Evolutionary conservation across 2,329 filamentous ascomycete species (phyloP), one percentile per base, ranked within the genome.

Genomic region (Neocatenulostroma microsporum): DNA sequence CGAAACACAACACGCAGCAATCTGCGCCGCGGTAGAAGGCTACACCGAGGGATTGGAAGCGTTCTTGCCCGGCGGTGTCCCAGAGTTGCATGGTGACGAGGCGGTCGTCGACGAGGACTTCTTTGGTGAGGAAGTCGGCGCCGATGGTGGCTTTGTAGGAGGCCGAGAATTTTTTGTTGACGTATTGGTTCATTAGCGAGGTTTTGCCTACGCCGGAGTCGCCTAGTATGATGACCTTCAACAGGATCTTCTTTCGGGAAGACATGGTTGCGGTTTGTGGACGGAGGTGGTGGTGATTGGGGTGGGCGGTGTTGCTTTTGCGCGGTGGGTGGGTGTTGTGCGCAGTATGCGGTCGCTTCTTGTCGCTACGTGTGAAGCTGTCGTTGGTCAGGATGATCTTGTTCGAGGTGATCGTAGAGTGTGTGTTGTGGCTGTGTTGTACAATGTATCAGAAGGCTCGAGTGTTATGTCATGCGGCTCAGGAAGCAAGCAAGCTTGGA

Each of bases 141-240:
- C 91, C 91, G 62, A 98, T 98, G 30, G 91, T 98, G 42, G 91
- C 91, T 71, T 98, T 98, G 79, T 98, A 98, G 71, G 88, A 95
- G 51, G 88, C 89, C 63, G 88, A 95, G 73, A 98, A 98, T 66
- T 98, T 96, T 72, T 98, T 98, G 74, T 98, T 98, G 76, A 98
- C 91, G 84, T 96, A 98, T 96, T 98, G 91, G 71, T 98, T 98
- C 91, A 98, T 98, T 77, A 98, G 80, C 67, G 87, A 95, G 44
- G 91, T 98, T 76, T 98, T 98, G 63, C 91, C 91, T 46, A 98
- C 91, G 69, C 91, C 91, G 66, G 89, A 96, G 66, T 98, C 91
- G 55, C 91, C 91, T 53, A 98, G 81, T 68, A 98, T 96, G 59
- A 98, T 98, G 59, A 98, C 88, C 89, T 96, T 44, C 56, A 40